These are phyloP conservation scores for Parascedosporium putredinis DNA, from an alignment of 2,329 filamentous ascomycete species.

Conservation along the genomic window DNA sequence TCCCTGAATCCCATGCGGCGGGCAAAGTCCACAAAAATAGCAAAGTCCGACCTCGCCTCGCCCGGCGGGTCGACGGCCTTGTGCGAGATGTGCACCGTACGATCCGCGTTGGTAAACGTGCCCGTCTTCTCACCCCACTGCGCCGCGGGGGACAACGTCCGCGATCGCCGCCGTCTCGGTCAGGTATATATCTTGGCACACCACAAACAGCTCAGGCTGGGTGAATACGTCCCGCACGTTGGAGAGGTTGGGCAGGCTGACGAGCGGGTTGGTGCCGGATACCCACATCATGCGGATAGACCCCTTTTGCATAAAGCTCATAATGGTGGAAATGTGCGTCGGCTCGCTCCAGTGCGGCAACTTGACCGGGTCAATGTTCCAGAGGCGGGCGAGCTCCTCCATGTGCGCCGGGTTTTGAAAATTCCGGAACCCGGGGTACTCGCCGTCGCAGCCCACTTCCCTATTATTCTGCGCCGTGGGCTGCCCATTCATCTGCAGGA, in stretches of 20 bases:
- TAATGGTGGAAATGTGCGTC: conserved; percentile 24
- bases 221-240: conserved; percentile 20
- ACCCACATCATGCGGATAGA: conserved; percentile 27
- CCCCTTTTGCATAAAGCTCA: conserved; percentile 23
- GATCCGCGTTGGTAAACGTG: conserved; percentile 26
- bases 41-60: conserved; percentile 23
- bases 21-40: conserved; percentile 25
- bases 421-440: conserved; percentile 27
- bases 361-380: conserved; percentile 24
- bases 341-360: conserved; percentile 27
- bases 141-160: conserved; percentile 25
- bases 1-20: conserved; percentile 23
- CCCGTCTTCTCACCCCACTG: conserved; percentile 28
- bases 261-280: conserved; percentile 26
- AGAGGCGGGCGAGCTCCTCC: conserved; percentile 23
- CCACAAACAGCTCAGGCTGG: conserved; percentile 21
- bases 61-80: conserved; percentile 27
- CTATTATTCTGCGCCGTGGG: conserved; percentile 29
- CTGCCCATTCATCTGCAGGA: conserved; percentile 29
- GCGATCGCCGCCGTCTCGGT: conserved; percentile 25
- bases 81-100: conserved; percentile 25
- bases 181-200: conserved; percentile 25
- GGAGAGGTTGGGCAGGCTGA: conserved; percentile 24
- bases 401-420: conserved; percentile 23
- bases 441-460: conserved; percentile 26